A percentile compares a stretch with the other conserved stretches of the same genome.
Evolutionary conservation across 192 early-diverging fungal species (phyloP).

Genomic region (Backusella macrospora): DNA sequence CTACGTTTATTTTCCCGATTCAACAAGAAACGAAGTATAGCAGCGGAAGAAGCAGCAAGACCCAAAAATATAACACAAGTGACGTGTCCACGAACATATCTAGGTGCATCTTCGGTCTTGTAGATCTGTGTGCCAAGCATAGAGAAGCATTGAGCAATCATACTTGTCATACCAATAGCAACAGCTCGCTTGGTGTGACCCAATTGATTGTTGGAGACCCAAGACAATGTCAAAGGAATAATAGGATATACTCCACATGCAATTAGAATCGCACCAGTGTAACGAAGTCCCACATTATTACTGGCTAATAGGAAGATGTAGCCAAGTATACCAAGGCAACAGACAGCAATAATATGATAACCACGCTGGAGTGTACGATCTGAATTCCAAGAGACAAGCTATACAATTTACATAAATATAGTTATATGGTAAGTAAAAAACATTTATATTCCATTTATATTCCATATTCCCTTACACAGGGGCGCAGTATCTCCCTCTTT

Average conservation of each 20-base stretch:
- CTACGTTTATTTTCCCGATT: conserved; percentile 38
- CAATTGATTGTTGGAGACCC: conserved; percentile 65
- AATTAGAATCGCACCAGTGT: conserved; percentile 29
- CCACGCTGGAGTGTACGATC: conserved; percentile 54
- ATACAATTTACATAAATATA: not conserved
- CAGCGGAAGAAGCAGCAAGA: conserved; percentile 22
- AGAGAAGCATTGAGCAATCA: conserved; percentile 54
- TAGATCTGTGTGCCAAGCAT: conserved; percentile 66
- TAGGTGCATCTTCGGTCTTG: conserved; percentile 47
- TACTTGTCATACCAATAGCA: conserved; percentile 50
- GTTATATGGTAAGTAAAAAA: not conserved
- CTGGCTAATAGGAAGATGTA: conserved; percentile 50
- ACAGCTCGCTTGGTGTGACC: conserved; percentile 64
- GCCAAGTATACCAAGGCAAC: conserved; percentile 37
- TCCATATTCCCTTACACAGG: no score
- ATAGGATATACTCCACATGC: conserved; percentile 49
- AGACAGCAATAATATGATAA: conserved; percentile 40
- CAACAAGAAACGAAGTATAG: conserved; percentile 29
- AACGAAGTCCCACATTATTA: conserved; percentile 37
- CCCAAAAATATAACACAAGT: conserved; percentile 32
- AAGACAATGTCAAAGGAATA: conserved; percentile 46
- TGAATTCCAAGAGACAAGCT: conserved; percentile 46
- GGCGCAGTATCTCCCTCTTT: no score
- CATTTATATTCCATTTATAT: not conserved
- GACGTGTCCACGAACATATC: conserved; percentile 52